phyloP scores from a whole-genome alignment of 352 stramenopile species.

The Globisporangium nunn region DNA sequence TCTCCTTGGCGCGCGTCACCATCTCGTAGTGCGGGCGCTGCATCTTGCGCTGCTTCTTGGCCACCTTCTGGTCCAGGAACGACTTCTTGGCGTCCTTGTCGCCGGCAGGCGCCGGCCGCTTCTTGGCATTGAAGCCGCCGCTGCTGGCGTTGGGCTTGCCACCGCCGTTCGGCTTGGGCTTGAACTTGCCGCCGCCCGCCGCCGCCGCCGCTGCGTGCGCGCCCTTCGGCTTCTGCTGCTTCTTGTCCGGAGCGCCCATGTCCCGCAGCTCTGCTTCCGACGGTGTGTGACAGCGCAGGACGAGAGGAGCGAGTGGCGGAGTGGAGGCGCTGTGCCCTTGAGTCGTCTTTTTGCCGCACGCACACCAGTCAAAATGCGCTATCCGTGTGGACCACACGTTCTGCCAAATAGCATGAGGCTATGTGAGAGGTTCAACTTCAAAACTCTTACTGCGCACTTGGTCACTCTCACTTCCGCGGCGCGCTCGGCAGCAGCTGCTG shows the following conservation, averaged over 20 bases:
- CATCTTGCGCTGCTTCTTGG: constrained; percentile 93
- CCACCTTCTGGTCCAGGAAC: constrained; percentile 81
- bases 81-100: constrained; percentile 74
- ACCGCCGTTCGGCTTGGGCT: not conserved
- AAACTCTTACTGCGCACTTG: too few species aligned
- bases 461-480: not conserved
- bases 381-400: not conserved
- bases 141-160: constrained; percentile 1
- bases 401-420: not conserved
- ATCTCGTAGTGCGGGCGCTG: constrained; percentile 91
- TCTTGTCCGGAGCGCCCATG: constrained; percentile 4
- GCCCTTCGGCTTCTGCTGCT: constrained; percentile 9
- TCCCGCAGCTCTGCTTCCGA: not conserved
- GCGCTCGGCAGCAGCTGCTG: constrained; percentile 5
- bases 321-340: too few species aligned
- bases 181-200: constrained; percentile 7
- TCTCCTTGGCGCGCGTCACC: constrained; percentile 90
- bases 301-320: not conserved
- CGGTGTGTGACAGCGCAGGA: not conserved
- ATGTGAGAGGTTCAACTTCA: not conserved
- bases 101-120: constrained; percentile 34
- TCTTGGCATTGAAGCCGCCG: constrained; percentile 44
- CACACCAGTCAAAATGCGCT: not conserved
- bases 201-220: not conserved
- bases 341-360: too few species aligned